These are phyloP conservation scores for Microsporum audouinii DNA, from an alignment of 2,329 filamentous ascomycete genomes.

Conservation along the genomic window DNA sequence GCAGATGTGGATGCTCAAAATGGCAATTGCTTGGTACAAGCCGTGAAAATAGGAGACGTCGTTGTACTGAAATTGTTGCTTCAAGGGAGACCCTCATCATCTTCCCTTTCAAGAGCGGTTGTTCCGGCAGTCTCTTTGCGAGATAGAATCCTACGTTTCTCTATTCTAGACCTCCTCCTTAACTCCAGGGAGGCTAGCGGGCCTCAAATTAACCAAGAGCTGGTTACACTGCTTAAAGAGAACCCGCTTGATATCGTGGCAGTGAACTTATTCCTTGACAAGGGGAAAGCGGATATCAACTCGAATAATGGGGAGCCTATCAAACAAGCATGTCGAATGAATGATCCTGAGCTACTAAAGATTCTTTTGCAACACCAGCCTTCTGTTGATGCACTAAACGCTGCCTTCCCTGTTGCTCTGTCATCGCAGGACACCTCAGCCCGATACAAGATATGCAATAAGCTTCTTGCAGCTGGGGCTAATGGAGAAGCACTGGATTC, in stretches of 20 bases:
- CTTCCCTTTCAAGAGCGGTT: conserved; percentile 13
- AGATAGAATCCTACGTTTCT: conserved; percentile 11
- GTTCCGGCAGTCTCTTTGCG: conserved; percentile 9
- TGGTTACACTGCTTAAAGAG: conserved; percentile 12
- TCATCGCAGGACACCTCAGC: conserved; percentile 4
- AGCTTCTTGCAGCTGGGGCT: conserved; percentile 14
- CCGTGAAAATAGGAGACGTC: conserved; percentile 12
- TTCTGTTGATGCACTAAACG: conserved; percentile 7
- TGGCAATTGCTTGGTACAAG: conserved; percentile 14
- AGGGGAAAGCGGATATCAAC: conserved; percentile 15
- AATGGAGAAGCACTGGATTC: conserved; percentile 11
- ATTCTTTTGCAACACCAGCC: conserved; percentile 13
- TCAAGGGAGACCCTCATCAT: conserved; percentile 10
- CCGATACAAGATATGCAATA: conserved; percentile 13
- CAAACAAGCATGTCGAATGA: conserved; percentile 9
- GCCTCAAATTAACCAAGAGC: conserved; percentile 10
- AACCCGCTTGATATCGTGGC: conserved; percentile 13
- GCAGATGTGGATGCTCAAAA: conserved; percentile 12
- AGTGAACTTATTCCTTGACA: conserved; percentile 13
- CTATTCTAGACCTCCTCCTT: conserved; percentile 13
- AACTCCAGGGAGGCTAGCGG: conserved; percentile 12
- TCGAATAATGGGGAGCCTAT: conserved; percentile 10
- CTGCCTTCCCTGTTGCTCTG: conserved; percentile 10
- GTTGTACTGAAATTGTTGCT: conserved; percentile 12
- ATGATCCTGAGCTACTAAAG: conserved; percentile 10